Evolutionary conservation across 345 rosid species (phyloP).

Genomic region (Ceriops zippeliana): DNA sequence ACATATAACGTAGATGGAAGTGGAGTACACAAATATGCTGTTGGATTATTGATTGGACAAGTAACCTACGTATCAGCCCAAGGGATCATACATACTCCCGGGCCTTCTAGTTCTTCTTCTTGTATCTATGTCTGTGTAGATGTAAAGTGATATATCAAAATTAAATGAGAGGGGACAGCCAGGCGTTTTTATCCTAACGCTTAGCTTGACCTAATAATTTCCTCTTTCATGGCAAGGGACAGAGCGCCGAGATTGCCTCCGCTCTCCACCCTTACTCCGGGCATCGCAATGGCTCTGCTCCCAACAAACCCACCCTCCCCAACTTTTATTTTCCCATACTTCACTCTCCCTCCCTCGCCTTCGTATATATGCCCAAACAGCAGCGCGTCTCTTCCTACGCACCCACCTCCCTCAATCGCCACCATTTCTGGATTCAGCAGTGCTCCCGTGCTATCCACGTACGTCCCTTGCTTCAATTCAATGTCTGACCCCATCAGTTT

Average conservation of each 20-base stretch:
- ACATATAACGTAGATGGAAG: too few species aligned
- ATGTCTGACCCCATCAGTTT: constrained; percentile 55
- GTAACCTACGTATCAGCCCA: too few species aligned
- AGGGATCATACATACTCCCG: too few species aligned
- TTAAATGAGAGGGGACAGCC: too few species aligned
- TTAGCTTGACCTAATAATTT: constrained; percentile 31
- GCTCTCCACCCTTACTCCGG: constrained; percentile 49
- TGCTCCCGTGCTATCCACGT: constrained; percentile 60
- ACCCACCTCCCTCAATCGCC: constrained; percentile 50
- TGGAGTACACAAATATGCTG: too few species aligned
- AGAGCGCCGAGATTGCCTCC: constrained; percentile 46
- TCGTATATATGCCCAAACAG: constrained; percentile 65
- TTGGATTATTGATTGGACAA: too few species aligned
- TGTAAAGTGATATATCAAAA: too few species aligned
- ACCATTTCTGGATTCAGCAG: constrained; percentile 63
- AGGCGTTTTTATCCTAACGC: too few species aligned
- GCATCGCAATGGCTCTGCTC: constrained; percentile 57
- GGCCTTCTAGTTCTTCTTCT: too few species aligned
- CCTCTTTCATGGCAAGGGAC: constrained; percentile 59
- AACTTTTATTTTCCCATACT: constrained; percentile 49
- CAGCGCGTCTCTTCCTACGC: constrained; percentile 50
- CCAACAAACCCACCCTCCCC: constrained; percentile 52
- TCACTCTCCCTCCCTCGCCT: constrained; percentile 55
- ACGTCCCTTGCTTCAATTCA: constrained; percentile 39
- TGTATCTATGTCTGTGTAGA: too few species aligned